These are phyloP conservation scores for Aspergillus fumigatiaffinis DNA, from an alignment of 2,329 filamentous ascomycete species.

Conservation along the genomic window DNA sequence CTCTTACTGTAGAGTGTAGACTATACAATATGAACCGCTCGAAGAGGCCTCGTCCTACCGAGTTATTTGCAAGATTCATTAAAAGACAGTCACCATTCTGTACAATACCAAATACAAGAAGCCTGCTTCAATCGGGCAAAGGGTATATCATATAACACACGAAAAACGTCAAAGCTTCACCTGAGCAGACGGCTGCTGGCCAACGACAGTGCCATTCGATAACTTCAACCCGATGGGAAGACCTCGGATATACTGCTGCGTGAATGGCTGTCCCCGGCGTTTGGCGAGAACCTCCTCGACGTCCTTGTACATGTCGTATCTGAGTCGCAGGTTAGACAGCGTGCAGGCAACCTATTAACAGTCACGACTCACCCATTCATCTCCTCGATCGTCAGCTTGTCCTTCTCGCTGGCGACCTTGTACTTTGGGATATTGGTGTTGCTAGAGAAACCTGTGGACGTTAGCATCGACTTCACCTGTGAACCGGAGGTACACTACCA, in stretches of 20 bases:
- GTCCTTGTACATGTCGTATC: constrained; percentile 58
- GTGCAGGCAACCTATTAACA: not conserved
- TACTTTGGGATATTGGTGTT: constrained; percentile 57
- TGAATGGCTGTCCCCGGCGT: constrained; percentile 10
- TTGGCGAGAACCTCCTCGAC: constrained; percentile 48
- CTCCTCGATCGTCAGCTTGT: constrained; percentile 64
- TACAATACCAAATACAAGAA: not conserved
- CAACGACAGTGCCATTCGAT: not conserved
- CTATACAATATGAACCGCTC: no score
- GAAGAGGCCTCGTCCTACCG: no score
- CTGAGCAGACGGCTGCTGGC: not conserved
- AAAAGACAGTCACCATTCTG: not conserved
- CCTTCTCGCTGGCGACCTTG: constrained; percentile 58
- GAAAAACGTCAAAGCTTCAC: not conserved
- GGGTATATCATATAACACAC: not conserved
- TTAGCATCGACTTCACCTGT: constrained; percentile 5
- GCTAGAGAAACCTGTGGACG: constrained; percentile 54
- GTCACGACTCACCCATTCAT: constrained; percentile 56
- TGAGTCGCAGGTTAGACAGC: constrained; percentile 15
- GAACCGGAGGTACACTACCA: constrained; percentile 33
- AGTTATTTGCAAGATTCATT: no score
- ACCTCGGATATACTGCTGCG: not conserved
- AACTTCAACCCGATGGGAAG: not conserved
- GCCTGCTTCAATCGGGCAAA: not conserved
- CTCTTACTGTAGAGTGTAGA: no score